phyloP scores from a whole-genome alignment of 495 filamentous ascomycete species.

The Stereocaulon alpinum region DNA sequence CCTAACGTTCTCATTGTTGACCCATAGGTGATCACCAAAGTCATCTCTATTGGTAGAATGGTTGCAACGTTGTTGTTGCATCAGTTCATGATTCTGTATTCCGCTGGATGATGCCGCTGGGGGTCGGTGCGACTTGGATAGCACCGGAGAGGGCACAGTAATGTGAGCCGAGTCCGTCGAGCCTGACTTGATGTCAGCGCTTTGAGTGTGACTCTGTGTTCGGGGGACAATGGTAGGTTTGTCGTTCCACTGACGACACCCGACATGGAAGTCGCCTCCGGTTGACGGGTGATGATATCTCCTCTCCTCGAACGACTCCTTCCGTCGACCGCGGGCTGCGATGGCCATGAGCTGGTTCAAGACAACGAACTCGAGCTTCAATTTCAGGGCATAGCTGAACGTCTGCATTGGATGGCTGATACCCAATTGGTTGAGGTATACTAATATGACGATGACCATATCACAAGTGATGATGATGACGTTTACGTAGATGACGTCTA shows the following conservation, averaged over 20 bases:
- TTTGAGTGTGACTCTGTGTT: neutral
- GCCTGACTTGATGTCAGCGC: neutral
- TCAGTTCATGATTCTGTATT: no score
- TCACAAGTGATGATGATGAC: conserved; percentile 33
- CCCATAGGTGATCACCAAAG: neutral
- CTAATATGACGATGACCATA: conserved; percentile 14
- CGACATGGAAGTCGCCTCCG: neutral
- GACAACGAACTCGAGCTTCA: conserved; percentile 32
- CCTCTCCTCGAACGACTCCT: conserved; percentile 10
- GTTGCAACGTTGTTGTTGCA: neutral
- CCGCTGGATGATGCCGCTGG: neutral
- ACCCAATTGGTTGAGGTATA: conserved; percentile 17
- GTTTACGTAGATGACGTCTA: conserved; percentile 37
- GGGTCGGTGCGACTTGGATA: neutral
- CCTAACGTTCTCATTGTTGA: neutral
- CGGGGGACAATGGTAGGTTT: neutral
- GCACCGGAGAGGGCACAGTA: neutral
- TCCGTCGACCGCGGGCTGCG: conserved; percentile 14
- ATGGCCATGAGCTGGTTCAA: conserved; percentile 29
- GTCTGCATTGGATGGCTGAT: conserved; percentile 26
- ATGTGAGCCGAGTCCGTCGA: neutral
- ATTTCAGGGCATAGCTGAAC: conserved; percentile 29
- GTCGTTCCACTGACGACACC: conserved; percentile 1
- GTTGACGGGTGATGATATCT: conserved; percentile 11
- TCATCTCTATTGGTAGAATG: neutral